A percentile compares a stretch with the other conserved stretches of the same genome.
These are phyloP conservation scores for Neurospora sp. DNA, from an alignment of 2,329 filamentous ascomycete species.

Conservation along the genomic window DNA sequence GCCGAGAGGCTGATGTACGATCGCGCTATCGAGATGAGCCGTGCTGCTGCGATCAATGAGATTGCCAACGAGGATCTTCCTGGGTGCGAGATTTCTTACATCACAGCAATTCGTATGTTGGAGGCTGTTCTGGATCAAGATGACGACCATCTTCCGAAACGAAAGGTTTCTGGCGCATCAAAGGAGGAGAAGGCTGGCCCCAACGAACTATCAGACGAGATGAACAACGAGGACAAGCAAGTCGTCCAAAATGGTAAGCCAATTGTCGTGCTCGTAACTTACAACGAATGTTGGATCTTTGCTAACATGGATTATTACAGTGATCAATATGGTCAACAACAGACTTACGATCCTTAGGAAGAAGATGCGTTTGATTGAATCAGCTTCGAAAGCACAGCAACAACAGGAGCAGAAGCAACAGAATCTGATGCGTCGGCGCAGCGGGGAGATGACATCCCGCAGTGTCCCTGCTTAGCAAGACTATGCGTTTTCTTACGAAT, in stretches of 20 bases:
- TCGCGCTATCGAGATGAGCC: slow-evolving; percentile 92
- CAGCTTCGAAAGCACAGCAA: slow-evolving; percentile 41
- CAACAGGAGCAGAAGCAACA: slow-evolving; percentile 27
- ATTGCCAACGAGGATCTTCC: slow-evolving; percentile 81
- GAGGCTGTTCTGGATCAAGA: slow-evolving; percentile 89
- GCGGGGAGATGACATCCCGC: slow-evolving; percentile 46
- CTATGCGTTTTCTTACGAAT: neutral
- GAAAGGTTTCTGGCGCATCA: slow-evolving; percentile 27
- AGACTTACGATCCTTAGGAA: slow-evolving; percentile 47
- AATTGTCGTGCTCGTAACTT: neutral
- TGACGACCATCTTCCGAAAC: slow-evolving; percentile 42
- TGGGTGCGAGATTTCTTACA: slow-evolving; percentile 86
- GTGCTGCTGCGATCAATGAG: slow-evolving; percentile 88
- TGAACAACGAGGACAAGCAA: slow-evolving; percentile 61
- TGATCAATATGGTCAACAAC: slow-evolving; percentile 53
- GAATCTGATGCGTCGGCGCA: slow-evolving; percentile 36
- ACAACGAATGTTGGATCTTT: neutral
- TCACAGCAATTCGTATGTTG: slow-evolving; percentile 87
- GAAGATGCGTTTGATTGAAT: slow-evolving; percentile 52
- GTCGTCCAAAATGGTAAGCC: slow-evolving; percentile 62
- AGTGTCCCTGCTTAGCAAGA: slow-evolving; percentile 31
- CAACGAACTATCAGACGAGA: slow-evolving; percentile 34
- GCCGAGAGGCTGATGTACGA: slow-evolving; percentile 98
- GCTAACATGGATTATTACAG: slow-evolving; percentile 27
- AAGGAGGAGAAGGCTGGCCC: slow-evolving; percentile 31